Evolutionary conservation across 148 eudicot species (phyloP), one percentile per base, ranked within the genome.

Genomic region (Dysphania ambrosioides): DNA sequence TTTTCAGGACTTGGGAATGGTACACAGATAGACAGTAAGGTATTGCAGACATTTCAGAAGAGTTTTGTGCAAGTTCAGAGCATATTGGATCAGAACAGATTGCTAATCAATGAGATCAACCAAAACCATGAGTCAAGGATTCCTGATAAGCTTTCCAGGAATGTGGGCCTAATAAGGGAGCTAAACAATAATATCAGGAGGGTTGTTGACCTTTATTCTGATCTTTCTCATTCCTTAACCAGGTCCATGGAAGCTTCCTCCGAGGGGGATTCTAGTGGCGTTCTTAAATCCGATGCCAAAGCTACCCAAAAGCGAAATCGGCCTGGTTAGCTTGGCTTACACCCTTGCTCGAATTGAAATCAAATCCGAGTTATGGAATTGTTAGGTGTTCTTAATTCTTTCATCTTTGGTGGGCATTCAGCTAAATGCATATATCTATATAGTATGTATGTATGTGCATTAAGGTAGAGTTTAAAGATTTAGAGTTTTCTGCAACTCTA

Each of bases 121-220:
- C 98, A 90, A 77, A 93, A 93, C 47, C 98, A 93, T 19, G 96
- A 90, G 78, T 93, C 98, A 3, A 85, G 91, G 49, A 81, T 90
- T 41, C 93, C 98, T 3, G 90, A 89, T 63, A 93, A 90, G 18
- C 80, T 93, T 65, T 78, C 85, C 77, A 79, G 90, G 61, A 93
- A 93, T 84, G 98, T 93, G 29, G 93, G 91, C 30, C 61, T 93
- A 64, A 90, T 93, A 23, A 87, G 87, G 65, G 96, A 93, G 83
- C 96, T 93, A 64, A 93, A 93, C 82, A 93, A 86, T 85, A 93
- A 93, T 57, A 90, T 93, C 55, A 83, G 88, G 75, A 85, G 90
- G 75, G 93, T 90, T 63, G 96, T 86, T 82, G 91, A 93, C 47
- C 96, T 90, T 72, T 93, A 93, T 79, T 79, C 89, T 57, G 93